Conservation (phyloP, 495 filamentous ascomycete species). For the Xylaria telfairii region DNA sequence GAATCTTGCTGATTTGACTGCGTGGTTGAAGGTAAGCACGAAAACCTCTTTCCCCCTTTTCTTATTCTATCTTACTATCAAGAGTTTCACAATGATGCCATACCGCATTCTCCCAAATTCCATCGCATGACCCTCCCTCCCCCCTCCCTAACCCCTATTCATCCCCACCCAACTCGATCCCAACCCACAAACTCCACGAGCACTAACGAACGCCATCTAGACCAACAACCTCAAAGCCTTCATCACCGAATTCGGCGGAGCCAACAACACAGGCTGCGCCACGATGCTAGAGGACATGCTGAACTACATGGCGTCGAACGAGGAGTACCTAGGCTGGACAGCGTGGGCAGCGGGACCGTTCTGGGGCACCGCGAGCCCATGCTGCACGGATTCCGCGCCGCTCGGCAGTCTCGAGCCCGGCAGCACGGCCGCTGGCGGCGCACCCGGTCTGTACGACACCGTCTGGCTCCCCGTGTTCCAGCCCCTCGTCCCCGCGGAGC, state of each 20-base stretch:
- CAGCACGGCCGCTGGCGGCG: slow-evolving; percentile 51
- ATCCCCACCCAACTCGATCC: background rate
- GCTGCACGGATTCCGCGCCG: slow-evolving; percentile 52
- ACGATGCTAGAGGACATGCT: slow-evolving; percentile 50
- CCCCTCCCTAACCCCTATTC: background rate
- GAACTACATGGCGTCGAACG: slow-evolving; percentile 56
- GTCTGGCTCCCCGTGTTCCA: slow-evolving; percentile 53
- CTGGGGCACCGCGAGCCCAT: slow-evolving; percentile 54
- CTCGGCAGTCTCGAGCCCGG: slow-evolving; percentile 55
- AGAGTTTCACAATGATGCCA: background rate
- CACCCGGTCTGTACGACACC: slow-evolving; percentile 51
- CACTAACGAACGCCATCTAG: slow-evolving; percentile 23
- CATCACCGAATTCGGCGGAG: slow-evolving; percentile 59
- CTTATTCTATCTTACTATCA: background rate
- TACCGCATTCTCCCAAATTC: background rate
- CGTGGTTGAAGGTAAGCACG: slow-evolving; percentile 49
- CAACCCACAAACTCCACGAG: background rate
- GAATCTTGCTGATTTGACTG: slow-evolving; percentile 51
- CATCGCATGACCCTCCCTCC: background rate
- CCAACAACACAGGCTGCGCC: slow-evolving; percentile 55
- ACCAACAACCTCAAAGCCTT: slow-evolving; percentile 58
- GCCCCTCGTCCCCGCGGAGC: slow-evolving; percentile 48
- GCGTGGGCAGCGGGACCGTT: slow-evolving; percentile 61
- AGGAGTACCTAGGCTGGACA: slow-evolving; percentile 61
- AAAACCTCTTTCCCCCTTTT: background rate